phyloP scores from a whole-genome alignment of 352 stramenopile species.

The Phytopythium delawarense region DNA sequence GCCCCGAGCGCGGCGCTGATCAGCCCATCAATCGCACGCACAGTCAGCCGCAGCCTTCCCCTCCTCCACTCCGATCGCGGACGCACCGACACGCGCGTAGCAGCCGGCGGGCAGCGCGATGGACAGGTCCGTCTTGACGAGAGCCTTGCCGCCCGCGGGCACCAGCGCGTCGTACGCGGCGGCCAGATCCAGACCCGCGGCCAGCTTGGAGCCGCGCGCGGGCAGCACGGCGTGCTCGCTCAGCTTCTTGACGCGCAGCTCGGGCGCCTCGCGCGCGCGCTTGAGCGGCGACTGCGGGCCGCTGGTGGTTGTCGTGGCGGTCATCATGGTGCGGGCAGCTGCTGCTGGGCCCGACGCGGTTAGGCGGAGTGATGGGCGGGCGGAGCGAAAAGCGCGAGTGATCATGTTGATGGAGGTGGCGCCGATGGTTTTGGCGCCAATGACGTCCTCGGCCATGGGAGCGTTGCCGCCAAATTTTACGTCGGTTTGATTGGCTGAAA shows the following conservation, averaged over 20 bases:
- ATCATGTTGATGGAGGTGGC: not conserved
- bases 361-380: not conserved
- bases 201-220: conserved; percentile 63
- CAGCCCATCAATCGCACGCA: too few species aligned
- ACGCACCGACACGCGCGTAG: conserved; percentile 89
- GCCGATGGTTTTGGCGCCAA: conserved; percentile 2
- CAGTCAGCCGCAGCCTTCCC: not conserved
- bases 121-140: conserved; percentile 97
- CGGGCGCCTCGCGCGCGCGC: conserved; percentile 21
- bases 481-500: not conserved
- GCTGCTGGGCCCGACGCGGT: too few species aligned
- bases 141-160: conserved; percentile 86
- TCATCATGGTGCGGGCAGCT: not conserved
- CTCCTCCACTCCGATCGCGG: not conserved
- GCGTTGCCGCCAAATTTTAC: conserved; percentile 1
- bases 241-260: conserved; percentile 84
- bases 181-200: conserved; percentile 82
- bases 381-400: conserved; percentile 1
- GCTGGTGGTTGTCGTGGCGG: conserved; percentile 6
- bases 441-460: not conserved
- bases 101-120: conserved; percentile 93
- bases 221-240: conserved; percentile 79
- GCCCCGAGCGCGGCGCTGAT: conserved; percentile 83
- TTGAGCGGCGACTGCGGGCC: conserved; percentile 14
- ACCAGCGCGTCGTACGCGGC: conserved; percentile 88